phyloP scores from a whole-genome alignment of 2,329 filamentous ascomycete species.

The Zymoseptoria tritici region DNA sequence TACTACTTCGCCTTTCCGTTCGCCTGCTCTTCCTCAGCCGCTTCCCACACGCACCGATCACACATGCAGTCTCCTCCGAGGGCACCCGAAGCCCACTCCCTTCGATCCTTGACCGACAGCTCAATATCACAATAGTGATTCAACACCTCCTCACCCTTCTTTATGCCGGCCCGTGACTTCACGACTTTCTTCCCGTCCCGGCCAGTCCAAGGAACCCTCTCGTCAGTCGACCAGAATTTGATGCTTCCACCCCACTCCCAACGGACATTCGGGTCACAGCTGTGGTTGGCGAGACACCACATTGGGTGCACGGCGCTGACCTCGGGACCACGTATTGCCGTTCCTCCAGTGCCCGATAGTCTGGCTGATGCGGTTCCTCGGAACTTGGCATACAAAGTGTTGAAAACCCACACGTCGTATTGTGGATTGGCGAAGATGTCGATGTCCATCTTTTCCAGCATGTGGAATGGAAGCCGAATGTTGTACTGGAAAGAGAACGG shows the following conservation, averaged over 20 bases:
- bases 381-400: conserved; percentile 89
- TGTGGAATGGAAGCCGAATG: conserved; percentile 64
- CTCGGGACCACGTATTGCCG: conserved; percentile 71
- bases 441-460: conserved; percentile 78
- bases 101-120: conserved; percentile 67
- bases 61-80: conserved; percentile 88
- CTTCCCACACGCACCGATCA: conserved; percentile 67
- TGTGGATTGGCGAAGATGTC: conserved; percentile 57
- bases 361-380: conserved; percentile 84
- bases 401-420: conserved; percentile 76
- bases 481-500: conserved; percentile 74
- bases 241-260: conserved; percentile 89
- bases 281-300: conserved; percentile 95
- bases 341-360: conserved; percentile 48
- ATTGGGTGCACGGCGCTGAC: conserved; percentile 89
- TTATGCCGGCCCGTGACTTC: conserved; percentile 49
- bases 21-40: conserved; percentile 4
- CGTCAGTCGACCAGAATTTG: conserved; percentile 57
- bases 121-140: conserved; percentile 92
- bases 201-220: conserved; percentile 46
- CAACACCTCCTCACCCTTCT: conserved; percentile 73
- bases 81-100: conserved; percentile 83
- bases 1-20: neutral
- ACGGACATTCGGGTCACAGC: conserved; percentile 86
- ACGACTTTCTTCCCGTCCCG: conserved; percentile 21